Evolutionary conservation across 2,329 filamentous ascomycete species (phyloP), one percentile per base, ranked within the genome.

Genomic region (Diaporthe helianthi): DNA sequence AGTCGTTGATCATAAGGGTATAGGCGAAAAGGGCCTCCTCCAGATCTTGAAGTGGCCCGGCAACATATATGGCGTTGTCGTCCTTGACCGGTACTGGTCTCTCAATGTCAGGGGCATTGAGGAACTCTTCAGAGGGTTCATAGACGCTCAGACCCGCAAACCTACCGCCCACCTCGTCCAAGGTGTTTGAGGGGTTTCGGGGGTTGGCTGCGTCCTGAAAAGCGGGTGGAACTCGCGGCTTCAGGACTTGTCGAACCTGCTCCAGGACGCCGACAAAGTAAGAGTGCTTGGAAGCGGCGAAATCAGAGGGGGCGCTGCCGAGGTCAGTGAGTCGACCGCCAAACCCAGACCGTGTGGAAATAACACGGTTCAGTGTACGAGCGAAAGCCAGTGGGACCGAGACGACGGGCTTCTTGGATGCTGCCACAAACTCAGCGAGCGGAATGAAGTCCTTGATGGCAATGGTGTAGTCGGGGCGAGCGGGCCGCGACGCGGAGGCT

Each of bases 111-210:
- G 79, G 76, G 10, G 78, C 75, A 17, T 78, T 71, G 5, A 80
- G 49, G 71, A 83, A 83, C 5, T 73, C 74, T 26, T 80, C 73
- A 0, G 79, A 81, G 1, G 80, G 76, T 29, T 83, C 81, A 49
- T 82, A 75, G 15, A 83, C 70, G 1, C 75, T 72, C 12, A 83
- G 72, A 3, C 70, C 58, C 2, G 74, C 75, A 69, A 84, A 83
- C 24, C 74, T 75, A 68, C 80, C 82, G 22, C 68, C 67, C 4
- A 75, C 31, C 13, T 68, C 55, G 5, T 72, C 68, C 3, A 61
- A 0, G 1, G 38, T 4, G 19, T 29, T 24, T 31, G 26, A 22
- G 4, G 38, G 41, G 17, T 41, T 5, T 6, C 4, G 22, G 17
- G 24, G 38, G 13, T 4, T 33, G 17, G 52, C 53, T 7, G 55